A percentile compares a stretch with the other conserved stretches of the same genome.
phyloP scores from a whole-genome alignment of 1,284 basidiomycete species.

The Malassezia yamatoensis region DNA sequence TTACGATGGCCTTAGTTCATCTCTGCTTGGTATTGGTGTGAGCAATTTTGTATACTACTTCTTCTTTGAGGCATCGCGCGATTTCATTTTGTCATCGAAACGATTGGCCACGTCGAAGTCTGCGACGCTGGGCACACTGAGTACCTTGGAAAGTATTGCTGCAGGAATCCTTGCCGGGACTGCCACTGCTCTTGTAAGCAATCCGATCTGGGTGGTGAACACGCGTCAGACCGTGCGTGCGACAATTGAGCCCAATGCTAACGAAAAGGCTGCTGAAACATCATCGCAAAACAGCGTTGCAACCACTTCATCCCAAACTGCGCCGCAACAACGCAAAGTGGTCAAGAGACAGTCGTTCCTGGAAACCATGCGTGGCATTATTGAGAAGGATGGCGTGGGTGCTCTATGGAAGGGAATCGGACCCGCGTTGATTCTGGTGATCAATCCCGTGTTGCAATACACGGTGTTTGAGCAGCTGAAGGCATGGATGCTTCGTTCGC shows the following conservation, averaged over 20 bases:
- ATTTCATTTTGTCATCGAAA: constrained; percentile 44
- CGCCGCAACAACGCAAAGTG: constrained; percentile 9
- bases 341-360: constrained; percentile 39
- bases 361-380: constrained; percentile 64
- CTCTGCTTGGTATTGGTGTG: constrained; percentile 77
- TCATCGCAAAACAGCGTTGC: too few relatives aligned
- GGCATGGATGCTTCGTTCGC: constrained; percentile 37
- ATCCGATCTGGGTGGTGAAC: constrained; percentile 62
- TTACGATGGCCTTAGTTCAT: constrained; percentile 78
- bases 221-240: constrained; percentile 62
- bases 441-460: constrained; percentile 77
- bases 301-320: background rate
- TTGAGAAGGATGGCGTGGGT: constrained; percentile 64
- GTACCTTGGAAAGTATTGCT: constrained; percentile 76
- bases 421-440: constrained; percentile 80
- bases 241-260: constrained; percentile 10
- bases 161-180: constrained; percentile 81
- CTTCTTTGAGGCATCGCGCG: constrained; percentile 48
- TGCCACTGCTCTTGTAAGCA: constrained; percentile 78
- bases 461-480: constrained; percentile 47
- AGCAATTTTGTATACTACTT: constrained; percentile 65
- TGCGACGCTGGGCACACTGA: constrained; percentile 53
- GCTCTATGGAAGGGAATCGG: constrained; percentile 94
- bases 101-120: constrained; percentile 50
- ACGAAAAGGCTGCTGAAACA: background rate